Evolutionary conservation across 2,329 filamentous ascomycete species (phyloP).

Genomic region (Myotisia sp.): DNA sequence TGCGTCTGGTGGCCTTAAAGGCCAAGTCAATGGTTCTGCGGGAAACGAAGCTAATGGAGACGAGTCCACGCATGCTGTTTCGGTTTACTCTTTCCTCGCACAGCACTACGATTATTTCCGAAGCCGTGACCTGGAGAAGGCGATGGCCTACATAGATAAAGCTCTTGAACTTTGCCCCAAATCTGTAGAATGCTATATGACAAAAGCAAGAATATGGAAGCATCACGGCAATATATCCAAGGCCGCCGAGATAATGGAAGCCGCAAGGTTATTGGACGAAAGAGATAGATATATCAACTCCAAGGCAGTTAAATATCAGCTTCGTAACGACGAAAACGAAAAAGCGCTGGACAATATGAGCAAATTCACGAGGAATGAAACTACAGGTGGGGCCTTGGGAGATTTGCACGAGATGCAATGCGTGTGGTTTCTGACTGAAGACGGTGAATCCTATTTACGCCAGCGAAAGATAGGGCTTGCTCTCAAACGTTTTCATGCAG

Average conservation of each 20-base stretch:
- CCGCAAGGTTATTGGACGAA: conserved; percentile 69
- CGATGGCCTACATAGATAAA: conserved; percentile 67
- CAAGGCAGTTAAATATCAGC: conserved; percentile 91
- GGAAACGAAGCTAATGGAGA: conserved; percentile 37
- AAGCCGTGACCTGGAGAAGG: conserved; percentile 71
- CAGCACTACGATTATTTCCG: conserved; percentile 93
- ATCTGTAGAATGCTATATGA: conserved; percentile 86
- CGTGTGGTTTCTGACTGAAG: conserved; percentile 91
- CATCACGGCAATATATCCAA: conserved; percentile 66
- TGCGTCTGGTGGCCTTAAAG: conserved; percentile 40
- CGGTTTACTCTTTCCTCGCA: conserved; percentile 81
- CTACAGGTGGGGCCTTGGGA: conserved; percentile 69
- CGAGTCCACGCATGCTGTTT: conserved; percentile 53
- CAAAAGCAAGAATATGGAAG: conserved; percentile 88
- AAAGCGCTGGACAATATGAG: conserved; percentile 77
- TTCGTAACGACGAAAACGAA: conserved; percentile 83
- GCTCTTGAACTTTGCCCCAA: conserved; percentile 65
- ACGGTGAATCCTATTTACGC: conserved; percentile 75
- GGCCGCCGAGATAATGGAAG: conserved; percentile 77
- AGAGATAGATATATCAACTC: conserved; percentile 97
- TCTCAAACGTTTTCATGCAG: conserved; percentile 76
- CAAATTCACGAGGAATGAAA: conserved; percentile 85
- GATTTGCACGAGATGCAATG: conserved; percentile 98
- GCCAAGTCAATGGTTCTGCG: conserved; percentile 37
- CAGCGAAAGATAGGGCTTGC: conserved; percentile 72